These are phyloP conservation scores for Alloteropsis semialata DNA, from an alignment of 176 grass and related monocot species.

Conservation along the genomic window DNA sequence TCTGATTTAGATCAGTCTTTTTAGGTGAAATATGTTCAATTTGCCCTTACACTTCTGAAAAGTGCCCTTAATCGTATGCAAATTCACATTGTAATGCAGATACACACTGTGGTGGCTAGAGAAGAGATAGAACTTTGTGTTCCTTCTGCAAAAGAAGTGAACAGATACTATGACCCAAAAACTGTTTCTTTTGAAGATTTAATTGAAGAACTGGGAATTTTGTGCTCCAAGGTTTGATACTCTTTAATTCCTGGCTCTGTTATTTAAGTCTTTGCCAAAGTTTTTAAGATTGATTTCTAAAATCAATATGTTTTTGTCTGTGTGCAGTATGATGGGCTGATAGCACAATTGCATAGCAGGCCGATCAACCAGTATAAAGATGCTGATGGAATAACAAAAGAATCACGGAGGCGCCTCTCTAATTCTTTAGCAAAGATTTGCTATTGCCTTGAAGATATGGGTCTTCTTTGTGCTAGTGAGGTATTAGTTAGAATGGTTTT, in stretches of 20 bases:
- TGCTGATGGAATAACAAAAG: slow-evolving; percentile 57
- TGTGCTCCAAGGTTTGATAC: slow-evolving; percentile 49
- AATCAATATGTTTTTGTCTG: background rate
- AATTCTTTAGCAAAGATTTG: slow-evolving; percentile 61
- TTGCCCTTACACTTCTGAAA: background rate
- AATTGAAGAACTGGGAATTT: slow-evolving; percentile 37
- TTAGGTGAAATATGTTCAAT: slow-evolving; percentile 10
- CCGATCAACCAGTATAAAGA: slow-evolving; percentile 48
- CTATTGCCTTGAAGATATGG: slow-evolving; percentile 71
- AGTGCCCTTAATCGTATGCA: background rate
- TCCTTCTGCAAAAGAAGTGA: slow-evolving; percentile 70
- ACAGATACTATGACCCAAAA: slow-evolving; percentile 62
- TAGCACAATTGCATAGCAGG: slow-evolving; percentile 51
- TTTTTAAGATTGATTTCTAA: background rate
- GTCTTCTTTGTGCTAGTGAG: slow-evolving; percentile 81
- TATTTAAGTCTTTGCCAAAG: background rate
- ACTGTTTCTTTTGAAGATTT: slow-evolving; percentile 56
- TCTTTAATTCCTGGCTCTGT: slow-evolving; percentile 6
- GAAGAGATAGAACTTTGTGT: slow-evolving; percentile 67
- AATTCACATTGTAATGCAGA: slow-evolving; percentile 39
- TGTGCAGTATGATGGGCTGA: slow-evolving; percentile 62
- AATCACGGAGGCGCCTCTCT: slow-evolving; percentile 52
- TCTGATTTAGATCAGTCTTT: background rate
- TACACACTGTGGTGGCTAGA: slow-evolving; percentile 68
- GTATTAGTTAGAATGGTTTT: slow-evolving; percentile 50